These are phyloP conservation scores for Cyclanthera cordifolia DNA, from an alignment of 306 rosid species.

Conservation along the genomic window DNA sequence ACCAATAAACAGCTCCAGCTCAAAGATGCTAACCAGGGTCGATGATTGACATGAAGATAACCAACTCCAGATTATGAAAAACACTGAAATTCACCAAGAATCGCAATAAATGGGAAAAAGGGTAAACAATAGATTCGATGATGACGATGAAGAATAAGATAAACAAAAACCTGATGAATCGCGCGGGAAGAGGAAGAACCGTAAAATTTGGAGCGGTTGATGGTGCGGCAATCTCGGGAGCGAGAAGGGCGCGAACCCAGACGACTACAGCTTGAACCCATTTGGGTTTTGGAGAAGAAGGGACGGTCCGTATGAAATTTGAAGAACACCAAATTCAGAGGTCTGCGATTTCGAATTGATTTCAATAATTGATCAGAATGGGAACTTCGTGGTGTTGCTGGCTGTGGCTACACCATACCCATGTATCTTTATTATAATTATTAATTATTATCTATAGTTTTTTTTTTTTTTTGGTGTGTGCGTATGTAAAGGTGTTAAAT, in stretches of 20 bases:
- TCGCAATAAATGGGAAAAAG: neutral
- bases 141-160: neutral
- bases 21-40: neutral
- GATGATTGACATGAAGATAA: neutral
- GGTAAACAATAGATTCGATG: neutral
- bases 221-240: constrained; percentile 42
- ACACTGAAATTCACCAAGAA: neutral
- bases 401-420: too few species aligned
- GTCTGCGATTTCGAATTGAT: neutral
- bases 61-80: neutral
- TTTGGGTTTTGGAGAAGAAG: constrained; percentile 15
- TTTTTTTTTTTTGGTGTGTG: too few species aligned
- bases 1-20: neutral
- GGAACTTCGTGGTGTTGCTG: too few species aligned
- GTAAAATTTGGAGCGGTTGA: constrained; percentile 48
- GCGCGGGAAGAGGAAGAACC: constrained; percentile 69
- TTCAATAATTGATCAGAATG: too few species aligned
- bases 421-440: too few species aligned
- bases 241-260: constrained; percentile 46
- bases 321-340: constrained; percentile 4
- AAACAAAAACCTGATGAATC: constrained; percentile 15
- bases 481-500: too few species aligned
- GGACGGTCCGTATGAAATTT: neutral
- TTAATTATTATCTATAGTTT: too few species aligned
- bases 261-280: constrained; percentile 70